phyloP scores from a whole-genome alignment of 257 asterid species.

The Fraxinus anomala region DNA sequence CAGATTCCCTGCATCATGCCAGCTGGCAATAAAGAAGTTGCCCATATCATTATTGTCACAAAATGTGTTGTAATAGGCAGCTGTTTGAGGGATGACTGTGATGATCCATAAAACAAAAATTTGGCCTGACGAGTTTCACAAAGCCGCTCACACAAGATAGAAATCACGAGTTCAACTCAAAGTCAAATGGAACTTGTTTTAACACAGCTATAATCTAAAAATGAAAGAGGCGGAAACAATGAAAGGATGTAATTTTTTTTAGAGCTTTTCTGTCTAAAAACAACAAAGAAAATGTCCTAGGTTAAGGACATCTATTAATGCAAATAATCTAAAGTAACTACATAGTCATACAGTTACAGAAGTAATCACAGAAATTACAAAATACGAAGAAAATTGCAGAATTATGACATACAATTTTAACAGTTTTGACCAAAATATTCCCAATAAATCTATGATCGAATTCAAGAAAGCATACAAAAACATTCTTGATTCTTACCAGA shows the following conservation, averaged over 20 bases:
- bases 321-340: neutral
- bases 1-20: neutral
- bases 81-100: neutral
- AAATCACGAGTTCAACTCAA: too few species aligned
- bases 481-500: constrained; percentile 48
- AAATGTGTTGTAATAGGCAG: too few species aligned
- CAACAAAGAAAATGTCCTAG: neutral
- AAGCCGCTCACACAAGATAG: neutral
- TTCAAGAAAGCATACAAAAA: neutral
- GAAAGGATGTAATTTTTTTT: too few species aligned
- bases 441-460: neutral
- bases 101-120: neutral
- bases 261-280: neutral
- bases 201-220: too few species aligned
- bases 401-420: neutral
- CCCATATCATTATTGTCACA: too few species aligned
- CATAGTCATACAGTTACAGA: neutral
- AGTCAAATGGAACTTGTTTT: too few species aligned
- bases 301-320: neutral
- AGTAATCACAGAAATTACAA: neutral
- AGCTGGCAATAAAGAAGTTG: too few species aligned
- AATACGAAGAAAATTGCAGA: neutral
- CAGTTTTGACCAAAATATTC: neutral
- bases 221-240: too few species aligned
- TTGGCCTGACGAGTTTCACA: neutral